Evolutionary conservation across 2,329 filamentous ascomycete genomes (phyloP).

Genomic region (Leptodontidium sp.): DNA sequence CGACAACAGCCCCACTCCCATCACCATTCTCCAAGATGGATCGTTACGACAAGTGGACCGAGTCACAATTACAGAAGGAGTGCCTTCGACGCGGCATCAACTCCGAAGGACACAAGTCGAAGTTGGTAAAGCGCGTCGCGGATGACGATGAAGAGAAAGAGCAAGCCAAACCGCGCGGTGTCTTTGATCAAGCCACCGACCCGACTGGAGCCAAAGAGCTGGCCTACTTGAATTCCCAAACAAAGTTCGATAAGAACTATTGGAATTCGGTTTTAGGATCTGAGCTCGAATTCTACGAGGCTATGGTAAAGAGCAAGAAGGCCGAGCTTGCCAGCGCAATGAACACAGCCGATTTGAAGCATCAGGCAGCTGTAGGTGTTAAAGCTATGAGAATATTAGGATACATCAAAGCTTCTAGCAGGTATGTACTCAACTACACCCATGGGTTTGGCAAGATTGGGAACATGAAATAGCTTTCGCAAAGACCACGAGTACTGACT

Average conservation of each 20-base stretch:
- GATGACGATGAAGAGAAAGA: not conserved
- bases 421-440: not conserved
- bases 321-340: not conserved
- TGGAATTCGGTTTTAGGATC: constrained; percentile 8
- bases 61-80: not conserved
- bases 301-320: constrained; percentile 1
- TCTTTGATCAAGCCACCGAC: not conserved
- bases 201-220: not conserved
- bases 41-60: constrained; percentile 12
- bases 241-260: not conserved
- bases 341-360: not conserved
- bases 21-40: not conserved
- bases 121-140: not conserved
- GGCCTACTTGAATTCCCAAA: not conserved
- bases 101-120: not conserved
- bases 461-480: too few species aligned
- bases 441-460: too few species aligned
- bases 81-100: not conserved
- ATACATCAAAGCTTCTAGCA: not conserved
- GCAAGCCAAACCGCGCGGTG: not conserved
- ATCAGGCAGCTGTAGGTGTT: not conserved
- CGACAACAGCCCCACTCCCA: too few species aligned
- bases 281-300: not conserved
- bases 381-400: not conserved
- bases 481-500: not conserved